These are phyloP conservation scores for Leccinum fibrillosum DNA, from an alignment of 768 basidiomycete species.

Conservation along the genomic window DNA sequence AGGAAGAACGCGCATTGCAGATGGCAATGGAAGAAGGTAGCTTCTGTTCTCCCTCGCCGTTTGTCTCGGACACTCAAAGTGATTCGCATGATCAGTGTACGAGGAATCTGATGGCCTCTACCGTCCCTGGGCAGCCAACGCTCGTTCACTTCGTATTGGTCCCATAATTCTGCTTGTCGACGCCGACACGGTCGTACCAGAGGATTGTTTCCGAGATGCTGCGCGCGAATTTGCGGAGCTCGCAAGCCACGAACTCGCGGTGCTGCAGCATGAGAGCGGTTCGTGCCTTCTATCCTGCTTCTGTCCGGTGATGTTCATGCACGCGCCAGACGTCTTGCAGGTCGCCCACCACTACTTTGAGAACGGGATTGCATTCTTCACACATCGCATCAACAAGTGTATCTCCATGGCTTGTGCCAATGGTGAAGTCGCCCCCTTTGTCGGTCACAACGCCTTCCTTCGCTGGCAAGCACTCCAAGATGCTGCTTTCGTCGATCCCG, in stretches of 20 bases:
- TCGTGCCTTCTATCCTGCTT: slow-evolving; percentile 32
- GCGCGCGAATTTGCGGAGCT: slow-evolving; percentile 82
- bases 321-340: slow-evolving; percentile 75
- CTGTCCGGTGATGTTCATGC: slow-evolving; percentile 3
- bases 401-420: slow-evolving; percentile 80
- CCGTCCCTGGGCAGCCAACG: slow-evolving; percentile 76
- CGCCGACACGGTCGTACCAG: slow-evolving; percentile 85
- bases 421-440: slow-evolving; percentile 75
- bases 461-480: slow-evolving; percentile 90
- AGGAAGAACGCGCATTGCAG: slow-evolving; percentile 49
- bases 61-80: slow-evolving; percentile 36
- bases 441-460: slow-evolving; percentile 86
- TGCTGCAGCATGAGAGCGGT: slow-evolving; percentile 90
- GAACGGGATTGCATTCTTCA: slow-evolving; percentile 87
- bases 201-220: slow-evolving; percentile 89
- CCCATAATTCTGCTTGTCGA: slow-evolving; percentile 81
- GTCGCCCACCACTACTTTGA: slow-evolving; percentile 89
- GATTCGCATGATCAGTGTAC: slow-evolving; percentile 39
- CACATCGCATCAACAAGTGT: slow-evolving; percentile 78
- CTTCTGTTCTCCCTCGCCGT: slow-evolving; percentile 29
- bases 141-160: slow-evolving; percentile 69
- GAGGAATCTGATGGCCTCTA: slow-evolving; percentile 54
- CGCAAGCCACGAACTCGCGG: slow-evolving; percentile 58
- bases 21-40: slow-evolving; percentile 50
- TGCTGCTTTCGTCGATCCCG: slow-evolving; percentile 64